phyloP scores from a whole-genome alignment of 768 basidiomycete genomes.

The Tricholoma sp. region DNA sequence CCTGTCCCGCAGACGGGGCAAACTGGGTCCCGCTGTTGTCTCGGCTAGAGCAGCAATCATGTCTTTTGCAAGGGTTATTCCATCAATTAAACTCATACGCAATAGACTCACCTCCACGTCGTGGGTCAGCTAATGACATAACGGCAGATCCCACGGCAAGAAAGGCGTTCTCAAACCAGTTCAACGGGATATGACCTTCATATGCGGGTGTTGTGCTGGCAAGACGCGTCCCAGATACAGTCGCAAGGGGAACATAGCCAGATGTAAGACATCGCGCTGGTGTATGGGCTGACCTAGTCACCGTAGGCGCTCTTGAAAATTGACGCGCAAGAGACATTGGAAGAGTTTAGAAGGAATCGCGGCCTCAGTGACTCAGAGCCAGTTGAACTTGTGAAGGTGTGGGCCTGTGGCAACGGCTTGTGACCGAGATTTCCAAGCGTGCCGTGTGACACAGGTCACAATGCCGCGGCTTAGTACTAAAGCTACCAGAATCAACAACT shows the following conservation, averaged over 20 bases:
- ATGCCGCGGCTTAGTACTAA: no score
- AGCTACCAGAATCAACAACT: no score
- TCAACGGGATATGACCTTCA: slow-evolving; percentile 78
- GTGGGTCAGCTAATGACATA: slow-evolving; percentile 75
- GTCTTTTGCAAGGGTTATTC: slow-evolving; percentile 42
- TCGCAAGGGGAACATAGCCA: neutral
- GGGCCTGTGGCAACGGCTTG: no score
- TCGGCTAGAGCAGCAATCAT: slow-evolving; percentile 95
- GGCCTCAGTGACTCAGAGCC: neutral
- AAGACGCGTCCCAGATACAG: slow-evolving; percentile 7
- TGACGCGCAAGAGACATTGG: neutral
- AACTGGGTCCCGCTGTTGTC: slow-evolving; percentile 77
- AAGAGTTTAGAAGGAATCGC: neutral
- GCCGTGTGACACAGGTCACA: no score
- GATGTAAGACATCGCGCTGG: neutral
- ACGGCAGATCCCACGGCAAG: slow-evolving; percentile 83
- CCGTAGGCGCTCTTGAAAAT: neutral
- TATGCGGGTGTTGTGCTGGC: slow-evolving; percentile 49
- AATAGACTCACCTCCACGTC: slow-evolving; percentile 69
- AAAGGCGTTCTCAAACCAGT: slow-evolving; percentile 76
- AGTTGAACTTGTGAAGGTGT: no score
- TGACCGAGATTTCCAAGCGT: no score
- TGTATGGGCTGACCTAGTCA: neutral
- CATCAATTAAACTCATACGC: neutral
- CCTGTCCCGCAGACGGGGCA: slow-evolving; percentile 68